Evolutionary conservation across 2,329 filamentous ascomycete genomes (phyloP), one percentile per base, ranked within the genome.

Genomic region (Aspergillus floridensis): DNA sequence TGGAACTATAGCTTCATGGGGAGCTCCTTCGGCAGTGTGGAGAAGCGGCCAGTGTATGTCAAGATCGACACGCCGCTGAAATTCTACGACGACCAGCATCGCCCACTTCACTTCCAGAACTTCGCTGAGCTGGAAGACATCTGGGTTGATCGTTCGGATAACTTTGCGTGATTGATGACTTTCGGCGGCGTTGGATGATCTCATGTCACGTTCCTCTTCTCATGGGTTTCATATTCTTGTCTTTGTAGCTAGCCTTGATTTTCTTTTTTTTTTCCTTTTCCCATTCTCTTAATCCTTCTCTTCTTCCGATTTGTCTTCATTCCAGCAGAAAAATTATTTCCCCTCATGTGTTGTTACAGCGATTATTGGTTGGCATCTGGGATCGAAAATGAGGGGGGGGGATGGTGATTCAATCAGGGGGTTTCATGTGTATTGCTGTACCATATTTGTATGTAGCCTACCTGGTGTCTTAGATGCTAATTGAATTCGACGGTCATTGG

Each of bases 1-100:
- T 99, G 95, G 95, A 99, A 99, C 78, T 99, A 97, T 81, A 95
- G 90, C 76, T 99, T 99, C 82, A 92, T 98, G 88, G 95, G 95
- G 57, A 92, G 88, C 65, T 87, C 88, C 0, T 99, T 98, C 73
- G 87, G 88, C 14, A 87, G 88, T 46, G 84, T 96, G 64, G 92
- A 96, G 80, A 98, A 97, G 87, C 91, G 92, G 80, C 84, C 88
- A 3, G 85, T 97, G 48, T 90, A 92, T 68, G 93, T 98, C 68
- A 95, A 95, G 82, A 88, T 99, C 57, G 96, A 98, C 77, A 96
- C 92, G 48, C 95, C 95, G 19, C 77, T 88, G 63, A 83, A 90
- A 8, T 98, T 96, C 79, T 99, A 99, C 79, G 93, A 90, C 72
- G 92, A 93, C 69, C 84, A 92, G 69, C 96, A 99, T 77, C 86